Base-by-base conservation (phyloP, 164 flowering plant genomes). In the Macadamia tetraphylla region DNA sequence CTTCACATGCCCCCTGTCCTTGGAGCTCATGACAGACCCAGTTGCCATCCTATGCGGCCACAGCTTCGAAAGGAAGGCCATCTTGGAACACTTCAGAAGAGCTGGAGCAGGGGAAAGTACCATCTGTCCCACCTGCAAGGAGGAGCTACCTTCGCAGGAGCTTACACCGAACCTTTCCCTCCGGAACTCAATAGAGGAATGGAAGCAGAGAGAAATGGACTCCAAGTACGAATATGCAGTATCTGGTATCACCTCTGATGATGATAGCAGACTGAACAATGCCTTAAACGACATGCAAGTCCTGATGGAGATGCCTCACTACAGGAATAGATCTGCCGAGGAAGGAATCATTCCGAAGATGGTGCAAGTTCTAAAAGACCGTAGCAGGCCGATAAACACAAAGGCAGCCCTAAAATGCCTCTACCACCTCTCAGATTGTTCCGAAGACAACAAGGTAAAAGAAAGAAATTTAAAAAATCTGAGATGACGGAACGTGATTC, bases 341-440 rank as follows among this genome's bases (percentile, higher is more conserved):
- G 58, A 69, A 29, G 73, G 66, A 15, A 66, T 73, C 8, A 23
- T 76, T 15, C 65, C 76, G 23, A 73, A 67, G 53, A 73, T 73
- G 6, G 74, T 70, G 48, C n/a, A 42, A 55, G 29, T 66, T 29
- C 43, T 76, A 11, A 70, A 70, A 64, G 48, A 17, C 40, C 40
- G 5, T 10, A 56, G 30, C 43, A 51, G 18, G 6, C 35, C 40
- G 40, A 2, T 53, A 35, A 76, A 73, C 58, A 67, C 44, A 57
- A 69, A 66, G 59, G 74, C 79, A 62, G 74, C 66, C 59, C 71
- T 73, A 11, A 76, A 73, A 72, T 73, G 79, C 48, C 79, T 76
- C 35, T 55, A 52, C 62, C 48, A 66, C 59, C 76, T 76, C 63
- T 69, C 71, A 32, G 55, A 64, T 56, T 23, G 63, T 32, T 17